Base-by-base conservation (phyloP, 1,284 basidiomycete species). In the Amylostereum areolatum region DNA sequence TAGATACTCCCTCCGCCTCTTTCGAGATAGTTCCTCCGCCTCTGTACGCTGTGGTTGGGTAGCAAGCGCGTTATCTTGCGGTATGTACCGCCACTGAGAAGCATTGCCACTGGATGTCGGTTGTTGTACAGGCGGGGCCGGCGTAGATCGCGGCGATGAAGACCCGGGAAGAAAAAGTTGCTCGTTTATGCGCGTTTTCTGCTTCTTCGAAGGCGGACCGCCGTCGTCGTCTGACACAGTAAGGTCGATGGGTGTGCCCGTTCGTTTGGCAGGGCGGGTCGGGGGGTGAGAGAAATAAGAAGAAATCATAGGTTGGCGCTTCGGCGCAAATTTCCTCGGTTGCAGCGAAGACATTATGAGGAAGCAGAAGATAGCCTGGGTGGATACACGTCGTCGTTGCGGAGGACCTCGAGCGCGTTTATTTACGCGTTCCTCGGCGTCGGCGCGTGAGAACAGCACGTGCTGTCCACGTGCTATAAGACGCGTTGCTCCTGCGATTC, bases 241-340 rank as follows among this genome's bases (percentile, higher is more conserved):
- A 51, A 83, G 63, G 65, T 85, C 83, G 47, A 85, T 75, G 24
- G 72, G 71, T 8, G 71, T 67, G 43, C 48, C 56, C 9, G 64
- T 51, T 33, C 72, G 63, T 45, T 66, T 71, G 27, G 41, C 40
- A n/a, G 48, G 51, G 28, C 36, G 48, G 4, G 37, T 39, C 5
- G 37, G 37, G 27, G 37, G 28, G 48, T 68, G 62, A 4, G 71
- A 62, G 58, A 87, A 86, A 65, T 74, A 86, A 0, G 73, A 65
- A 5, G 82, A 85, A 43, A 85, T 75, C 1, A 66, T 72, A 2
- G 74, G 57, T 50, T 81, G 79, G 25, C 48, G 47, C 48, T 50
- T 48, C 5, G 36, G 46, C 30, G 45, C 37, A 29, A 43, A 24
- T 34, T 33, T 47, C 34, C 36, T 27, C 18, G 31, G 27, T 37